A percentile compares a stretch with the other conserved stretches of the same genome.
Evolutionary conservation across 1,139 yeast species (phyloP).

Genomic region (Geotrichum klebahnii): DNA sequence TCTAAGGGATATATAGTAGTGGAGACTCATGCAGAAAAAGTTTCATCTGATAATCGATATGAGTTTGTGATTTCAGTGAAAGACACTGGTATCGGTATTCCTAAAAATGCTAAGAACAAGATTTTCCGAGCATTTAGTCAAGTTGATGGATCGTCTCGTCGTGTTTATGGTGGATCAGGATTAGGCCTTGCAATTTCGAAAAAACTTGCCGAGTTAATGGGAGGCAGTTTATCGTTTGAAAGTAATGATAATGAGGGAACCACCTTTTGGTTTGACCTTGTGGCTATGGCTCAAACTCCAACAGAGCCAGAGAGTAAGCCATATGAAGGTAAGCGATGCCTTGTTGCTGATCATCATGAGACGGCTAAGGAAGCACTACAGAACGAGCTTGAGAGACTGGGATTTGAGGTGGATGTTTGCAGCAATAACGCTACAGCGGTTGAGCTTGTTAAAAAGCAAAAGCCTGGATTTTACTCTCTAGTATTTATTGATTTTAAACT

Average conservation of each 20-base stretch:
- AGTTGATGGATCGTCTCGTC: constrained; percentile 56
- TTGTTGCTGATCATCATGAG: constrained; percentile 41
- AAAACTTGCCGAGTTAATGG: constrained; percentile 56
- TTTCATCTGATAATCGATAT: constrained; percentile 41
- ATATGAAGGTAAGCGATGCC: constrained; percentile 34
- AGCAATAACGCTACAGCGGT: constrained; percentile 18
- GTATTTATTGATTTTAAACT: constrained; percentile 32
- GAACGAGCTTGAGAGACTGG: constrained; percentile 37
- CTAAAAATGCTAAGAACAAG: constrained; percentile 46
- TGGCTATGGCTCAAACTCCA: constrained; percentile 34
- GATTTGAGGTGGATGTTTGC: constrained; percentile 39
- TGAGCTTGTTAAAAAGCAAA: not conserved
- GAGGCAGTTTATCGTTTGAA: constrained; percentile 51
- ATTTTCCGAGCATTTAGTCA: constrained; percentile 59
- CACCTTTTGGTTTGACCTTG: constrained; percentile 46
- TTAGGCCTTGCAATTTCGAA: constrained; percentile 58
- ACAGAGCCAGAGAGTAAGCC: constrained; percentile 29
- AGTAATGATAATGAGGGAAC: constrained; percentile 53
- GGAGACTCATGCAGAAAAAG: constrained; percentile 40
- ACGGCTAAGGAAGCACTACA: constrained; percentile 42
- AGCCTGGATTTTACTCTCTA: constrained; percentile 25
- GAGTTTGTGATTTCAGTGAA: constrained; percentile 46
- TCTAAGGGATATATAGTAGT: constrained; percentile 48
- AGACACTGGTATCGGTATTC: constrained; percentile 64
- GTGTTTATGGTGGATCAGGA: constrained; percentile 60